Conservation (phyloP, 2,329 filamentous ascomycete species). For the Diaporthe humulicola region DNA sequence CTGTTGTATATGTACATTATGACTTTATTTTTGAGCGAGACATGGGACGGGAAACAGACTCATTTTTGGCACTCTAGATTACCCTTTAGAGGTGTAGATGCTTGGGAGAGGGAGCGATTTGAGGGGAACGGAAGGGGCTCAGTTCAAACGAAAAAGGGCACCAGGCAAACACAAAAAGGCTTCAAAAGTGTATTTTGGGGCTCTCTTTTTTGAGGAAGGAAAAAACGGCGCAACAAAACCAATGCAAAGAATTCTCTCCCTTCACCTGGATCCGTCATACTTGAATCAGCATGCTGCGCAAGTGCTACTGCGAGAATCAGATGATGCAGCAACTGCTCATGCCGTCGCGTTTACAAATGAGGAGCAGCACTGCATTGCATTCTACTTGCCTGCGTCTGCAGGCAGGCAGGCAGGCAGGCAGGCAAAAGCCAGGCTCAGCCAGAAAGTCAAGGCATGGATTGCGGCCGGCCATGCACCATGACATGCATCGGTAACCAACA, state of each 20-base stretch:
- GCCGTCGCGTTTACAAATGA: neutral
- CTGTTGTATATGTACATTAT: slow-evolving; percentile 34
- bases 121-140: neutral
- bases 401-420: neutral
- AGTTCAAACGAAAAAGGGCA: slow-evolving; percentile 17
- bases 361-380: no score
- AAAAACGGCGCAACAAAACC: slow-evolving; percentile 29
- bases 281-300: no score
- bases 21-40: slow-evolving; percentile 25
- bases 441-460: neutral
- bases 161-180: slow-evolving; percentile 22
- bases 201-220: neutral
- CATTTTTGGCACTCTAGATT: slow-evolving; percentile 27
- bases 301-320: neutral
- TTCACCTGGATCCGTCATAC: neutral
- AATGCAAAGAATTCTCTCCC: slow-evolving; percentile 36
- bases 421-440: neutral
- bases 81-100: slow-evolving; percentile 33
- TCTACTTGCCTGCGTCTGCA: neutral
- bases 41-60: slow-evolving; percentile 8
- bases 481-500: neutral
- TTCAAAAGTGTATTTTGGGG: slow-evolving; percentile 27
- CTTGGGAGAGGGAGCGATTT: neutral
- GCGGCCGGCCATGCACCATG: slow-evolving; percentile 7
- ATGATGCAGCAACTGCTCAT: neutral